phyloP scores from a whole-genome alignment of 352 stramenopile species.

The Phytophthora boehmeriae region DNA sequence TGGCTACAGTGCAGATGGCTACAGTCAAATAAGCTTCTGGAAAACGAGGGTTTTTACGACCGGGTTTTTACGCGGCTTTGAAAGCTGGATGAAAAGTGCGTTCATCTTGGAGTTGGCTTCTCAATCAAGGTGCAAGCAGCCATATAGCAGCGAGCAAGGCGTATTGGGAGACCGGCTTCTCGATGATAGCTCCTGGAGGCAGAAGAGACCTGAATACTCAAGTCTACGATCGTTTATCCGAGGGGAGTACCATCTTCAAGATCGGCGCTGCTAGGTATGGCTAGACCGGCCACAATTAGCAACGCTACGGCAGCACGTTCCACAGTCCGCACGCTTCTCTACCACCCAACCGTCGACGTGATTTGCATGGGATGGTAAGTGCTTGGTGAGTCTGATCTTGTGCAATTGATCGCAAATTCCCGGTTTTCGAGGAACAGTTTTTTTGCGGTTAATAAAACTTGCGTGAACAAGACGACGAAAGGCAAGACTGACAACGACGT shows the following conservation, averaged over 20 bases:
- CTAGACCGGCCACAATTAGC: slow-evolving; percentile 85
- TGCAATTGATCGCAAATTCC: slow-evolving; percentile 67
- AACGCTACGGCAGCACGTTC: slow-evolving; percentile 70
- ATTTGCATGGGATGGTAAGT: slow-evolving; percentile 86
- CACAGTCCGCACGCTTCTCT: slow-evolving; percentile 79
- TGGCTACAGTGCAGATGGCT: too few relatives aligned
- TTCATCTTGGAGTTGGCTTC: too few relatives aligned
- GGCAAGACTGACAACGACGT: slow-evolving; percentile 67
- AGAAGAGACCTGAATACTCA: too few relatives aligned
- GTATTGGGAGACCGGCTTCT: too few relatives aligned
- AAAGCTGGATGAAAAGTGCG: too few relatives aligned
- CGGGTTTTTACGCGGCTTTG: too few relatives aligned
- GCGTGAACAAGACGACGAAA: slow-evolving; percentile 36
- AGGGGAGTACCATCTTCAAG: slow-evolving; percentile 86
- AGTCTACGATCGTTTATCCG: slow-evolving; percentile 85
- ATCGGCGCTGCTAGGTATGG: slow-evolving; percentile 69
- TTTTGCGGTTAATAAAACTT: slow-evolving; percentile 51
- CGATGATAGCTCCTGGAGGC: too few relatives aligned
- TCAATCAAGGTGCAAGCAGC: too few relatives aligned
- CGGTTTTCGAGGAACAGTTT: slow-evolving; percentile 73
- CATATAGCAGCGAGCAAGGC: too few relatives aligned
- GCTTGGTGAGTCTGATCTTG: slow-evolving; percentile 83
- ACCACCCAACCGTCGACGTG: slow-evolving; percentile 82
- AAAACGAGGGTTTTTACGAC: too few relatives aligned
- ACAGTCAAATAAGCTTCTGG: too few relatives aligned